These are phyloP conservation scores for Prinsepia uniflora DNA, from an alignment of 306 rosid genomes.

Conservation along the genomic window DNA sequence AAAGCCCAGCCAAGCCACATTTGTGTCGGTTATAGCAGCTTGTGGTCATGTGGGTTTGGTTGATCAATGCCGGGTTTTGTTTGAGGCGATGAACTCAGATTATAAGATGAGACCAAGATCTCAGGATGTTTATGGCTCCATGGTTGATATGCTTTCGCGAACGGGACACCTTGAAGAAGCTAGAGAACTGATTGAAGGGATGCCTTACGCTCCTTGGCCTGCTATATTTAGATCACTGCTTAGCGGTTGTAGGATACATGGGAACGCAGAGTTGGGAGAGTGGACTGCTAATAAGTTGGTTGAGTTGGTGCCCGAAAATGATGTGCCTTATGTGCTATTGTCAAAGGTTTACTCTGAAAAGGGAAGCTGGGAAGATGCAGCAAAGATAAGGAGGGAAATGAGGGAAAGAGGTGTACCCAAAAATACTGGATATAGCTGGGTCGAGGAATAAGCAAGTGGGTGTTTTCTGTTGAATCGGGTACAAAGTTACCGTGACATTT, in stretches of 20 bases:
- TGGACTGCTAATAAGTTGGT: constrained; percentile 43
- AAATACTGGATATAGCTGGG: constrained; percentile 45
- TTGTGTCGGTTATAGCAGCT: constrained; percentile 48
- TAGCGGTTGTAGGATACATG: constrained; percentile 53
- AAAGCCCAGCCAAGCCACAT: constrained; percentile 47
- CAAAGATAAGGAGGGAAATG: constrained; percentile 36
- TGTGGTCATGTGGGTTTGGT: constrained; percentile 50
- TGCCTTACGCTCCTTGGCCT: constrained; percentile 63
- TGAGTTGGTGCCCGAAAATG: constrained; percentile 35
- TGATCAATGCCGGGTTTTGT: constrained; percentile 36
- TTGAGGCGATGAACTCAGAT: constrained; percentile 31
- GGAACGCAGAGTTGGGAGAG: constrained; percentile 43
- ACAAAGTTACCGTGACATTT: too few species aligned
- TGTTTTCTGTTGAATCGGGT: background rate
- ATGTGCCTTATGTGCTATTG: constrained; percentile 37
- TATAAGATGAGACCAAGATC: constrained; percentile 35
- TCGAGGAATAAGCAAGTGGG: constrained; percentile 32
- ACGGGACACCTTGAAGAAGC: constrained; percentile 49
- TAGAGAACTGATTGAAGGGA: constrained; percentile 31
- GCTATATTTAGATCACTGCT: constrained; percentile 54
- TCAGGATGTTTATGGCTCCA: constrained; percentile 42
- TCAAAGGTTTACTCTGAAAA: constrained; percentile 47
- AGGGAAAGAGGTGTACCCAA: constrained; percentile 31
- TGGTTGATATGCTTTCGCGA: constrained; percentile 54
- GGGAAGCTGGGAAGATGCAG: constrained; percentile 52